Evolutionary conservation across 2,329 filamentous ascomycete species (phyloP), one percentile per base, ranked within the genome.

Genomic region (Reticulascus tulasneorum): DNA sequence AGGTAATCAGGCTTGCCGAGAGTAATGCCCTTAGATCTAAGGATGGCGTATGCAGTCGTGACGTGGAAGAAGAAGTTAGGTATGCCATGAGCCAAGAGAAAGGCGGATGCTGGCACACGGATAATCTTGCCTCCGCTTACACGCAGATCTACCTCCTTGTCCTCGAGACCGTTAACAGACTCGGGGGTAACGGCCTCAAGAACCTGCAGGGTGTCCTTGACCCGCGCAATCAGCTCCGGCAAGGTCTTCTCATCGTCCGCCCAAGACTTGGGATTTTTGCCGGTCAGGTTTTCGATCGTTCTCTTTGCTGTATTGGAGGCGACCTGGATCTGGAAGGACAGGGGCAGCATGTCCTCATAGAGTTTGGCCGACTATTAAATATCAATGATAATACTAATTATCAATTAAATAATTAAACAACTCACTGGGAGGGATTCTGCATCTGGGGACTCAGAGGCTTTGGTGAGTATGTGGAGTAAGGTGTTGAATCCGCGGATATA

Each of bases 51-150:
- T 9, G 74, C 69, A 11, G 67, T 75, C 9, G 62, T 64, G 9
- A 73, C 39, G 45, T 83, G 79, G 45, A 83, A 83, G 54, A 67
- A 80, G 46, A 80, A 69, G 48, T 82, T 80, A 4, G 77, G 74
- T 17, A 79, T 50, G 3, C 57, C 63, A 50, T 64, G 71, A 5
- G 54, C 50, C 21, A 55, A 49, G 9, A 74, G 45, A 47, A 75
- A 78, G 2, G 54, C 48, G 36, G 60, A 45, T 0, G 57, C 66
- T 3, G 39, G 47, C 37, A 50, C 40, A 33, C 55, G 56, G 18
- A 36, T 37, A 12, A 51, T 55, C 29, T 44, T 47, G 9, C 53
- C 54, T 31, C 24, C 29, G 35, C 39, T 35, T 21, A 44, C 42
- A 45, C 38, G 25, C 38, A 49, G 10, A 47, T 40, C 39, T 44